Base-by-base conservation (phyloP, 2,329 filamentous ascomycete genomes). In the Metarhizium rileyi region DNA sequence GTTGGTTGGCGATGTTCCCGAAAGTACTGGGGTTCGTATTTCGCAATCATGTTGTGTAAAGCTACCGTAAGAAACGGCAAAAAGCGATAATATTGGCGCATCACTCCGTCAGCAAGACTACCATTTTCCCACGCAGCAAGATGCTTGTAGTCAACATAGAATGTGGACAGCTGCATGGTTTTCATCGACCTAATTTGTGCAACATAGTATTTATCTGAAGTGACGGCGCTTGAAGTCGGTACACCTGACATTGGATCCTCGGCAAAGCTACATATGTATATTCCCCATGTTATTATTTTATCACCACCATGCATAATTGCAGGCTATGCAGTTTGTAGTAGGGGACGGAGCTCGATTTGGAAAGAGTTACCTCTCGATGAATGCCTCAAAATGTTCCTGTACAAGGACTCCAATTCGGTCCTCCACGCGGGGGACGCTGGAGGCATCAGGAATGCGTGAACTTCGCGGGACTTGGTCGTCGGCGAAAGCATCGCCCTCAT, bases 1-100 rank as follows among this genome's bases (percentile, higher is more conserved):
- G 84, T 86, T 5, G 89, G 84, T 65, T 95, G 90, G 47, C 89
- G 82, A 72, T 97, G 91, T 62, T 94, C 86, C 59, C 87, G 81
- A 71, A 95, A 97, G 71, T 97, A 98, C 63, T 86, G 79, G 5
- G 93, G 88, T 66, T 96, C 91, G 70, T 96, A 86, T 70, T 95
- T 95, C 57, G 88, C 85, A 59, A 98, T 94, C 68, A 95, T 81
- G 61, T 90, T 94, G 70, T 98, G 90, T 41, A 98, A 74, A 25
- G 86, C 90, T 55, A 86, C 82, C 22, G 87, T 89, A 61, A 98
- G 80, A 66, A 93, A 98, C 3, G 93, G 93, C 23, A 94, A 77
- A 65, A 95, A 95, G 57, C 93, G 87, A 68, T 96, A 97, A 73
- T 96, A 97, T 62, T 94, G 86, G 59, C 83, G 84, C 56, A 90